phyloP scores from a whole-genome alignment of 257 asterid genomes.

The Penstemon eatonii region DNA sequence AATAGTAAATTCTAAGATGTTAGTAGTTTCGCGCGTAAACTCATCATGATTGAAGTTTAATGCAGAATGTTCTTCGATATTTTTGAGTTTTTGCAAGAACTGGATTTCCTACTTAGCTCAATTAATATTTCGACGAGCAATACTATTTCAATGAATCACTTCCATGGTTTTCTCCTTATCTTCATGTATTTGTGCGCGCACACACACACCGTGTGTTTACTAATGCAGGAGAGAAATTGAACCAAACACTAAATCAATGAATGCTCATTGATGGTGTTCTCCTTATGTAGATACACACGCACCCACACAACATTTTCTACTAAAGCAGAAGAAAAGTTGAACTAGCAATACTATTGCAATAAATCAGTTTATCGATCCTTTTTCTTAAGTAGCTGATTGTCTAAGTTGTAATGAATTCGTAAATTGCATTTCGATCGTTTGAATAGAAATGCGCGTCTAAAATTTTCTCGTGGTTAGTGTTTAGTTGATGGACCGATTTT shows the following conservation, averaged over 20 bases:
- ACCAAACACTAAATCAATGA: neutral
- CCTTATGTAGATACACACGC: neutral
- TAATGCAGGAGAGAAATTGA: neutral
- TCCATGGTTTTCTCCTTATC: neutral
- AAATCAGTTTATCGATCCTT: neutral
- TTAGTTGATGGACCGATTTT: neutral
- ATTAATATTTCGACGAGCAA: neutral
- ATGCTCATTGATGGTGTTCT: neutral
- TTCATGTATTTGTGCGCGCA: neutral
- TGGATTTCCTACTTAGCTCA: neutral
- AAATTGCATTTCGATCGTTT: neutral
- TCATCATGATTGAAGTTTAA: neutral
- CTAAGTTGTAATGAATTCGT: neutral
- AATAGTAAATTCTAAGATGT: neutral
- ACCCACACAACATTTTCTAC: neutral
- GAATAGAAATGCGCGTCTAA: neutral
- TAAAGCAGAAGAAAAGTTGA: constrained; percentile 5
- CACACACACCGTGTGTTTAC: neutral
- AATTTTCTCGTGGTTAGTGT: neutral
- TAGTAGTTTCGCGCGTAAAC: too few species aligned
- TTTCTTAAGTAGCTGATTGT: neutral
- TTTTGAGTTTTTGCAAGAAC: neutral
- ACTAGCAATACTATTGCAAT: neutral
- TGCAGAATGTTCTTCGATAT: neutral
- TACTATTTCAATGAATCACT: neutral